These are phyloP conservation scores for Boletus sp. DNA, from an alignment of 768 basidiomycete species.

Conservation along the genomic window DNA sequence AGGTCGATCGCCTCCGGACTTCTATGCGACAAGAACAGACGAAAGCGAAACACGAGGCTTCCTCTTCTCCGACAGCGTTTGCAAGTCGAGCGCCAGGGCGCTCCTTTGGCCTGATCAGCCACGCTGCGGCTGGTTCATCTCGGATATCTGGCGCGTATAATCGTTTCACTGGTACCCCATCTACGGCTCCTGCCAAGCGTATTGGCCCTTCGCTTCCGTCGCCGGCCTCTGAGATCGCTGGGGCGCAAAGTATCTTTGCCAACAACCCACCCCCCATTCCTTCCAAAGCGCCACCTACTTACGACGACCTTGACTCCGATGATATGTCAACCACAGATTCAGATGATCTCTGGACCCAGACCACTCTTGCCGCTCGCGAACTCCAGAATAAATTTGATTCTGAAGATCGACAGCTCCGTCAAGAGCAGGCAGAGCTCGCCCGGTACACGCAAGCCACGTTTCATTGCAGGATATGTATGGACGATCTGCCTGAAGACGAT, in stretches of 20 bases:
- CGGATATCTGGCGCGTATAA: neutral
- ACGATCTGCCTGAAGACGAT: conserved; percentile 41
- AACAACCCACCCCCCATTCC: conserved; percentile 26
- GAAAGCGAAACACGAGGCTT: neutral
- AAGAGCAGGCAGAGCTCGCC: conserved; percentile 32
- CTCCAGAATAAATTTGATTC: conserved; percentile 39
- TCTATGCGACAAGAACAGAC: conserved; percentile 14
- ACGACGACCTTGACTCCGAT: conserved; percentile 14
- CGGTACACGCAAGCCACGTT: conserved; percentile 36
- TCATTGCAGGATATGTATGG: conserved; percentile 56
- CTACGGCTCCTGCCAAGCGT: neutral
- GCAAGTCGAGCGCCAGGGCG: neutral
- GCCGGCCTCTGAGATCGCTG: neutral
- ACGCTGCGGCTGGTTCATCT: conserved; percentile 27
- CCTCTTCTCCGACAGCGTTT: neutral
- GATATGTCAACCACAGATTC: neutral
- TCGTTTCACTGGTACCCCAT: neutral
- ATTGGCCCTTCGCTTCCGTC: neutral
- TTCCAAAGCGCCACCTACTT: conserved; percentile 2
- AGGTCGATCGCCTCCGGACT: conserved; percentile 17
- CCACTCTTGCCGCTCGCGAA: conserved; percentile 20
- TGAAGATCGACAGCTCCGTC: conserved; percentile 39
- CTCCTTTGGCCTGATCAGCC: conserved; percentile 10
- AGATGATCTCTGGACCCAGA: conserved; percentile 4
- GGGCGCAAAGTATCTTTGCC: conserved; percentile 26